phyloP scores from a whole-genome alignment of 345 rosid genomes.

The Passiflora organensis region DNA sequence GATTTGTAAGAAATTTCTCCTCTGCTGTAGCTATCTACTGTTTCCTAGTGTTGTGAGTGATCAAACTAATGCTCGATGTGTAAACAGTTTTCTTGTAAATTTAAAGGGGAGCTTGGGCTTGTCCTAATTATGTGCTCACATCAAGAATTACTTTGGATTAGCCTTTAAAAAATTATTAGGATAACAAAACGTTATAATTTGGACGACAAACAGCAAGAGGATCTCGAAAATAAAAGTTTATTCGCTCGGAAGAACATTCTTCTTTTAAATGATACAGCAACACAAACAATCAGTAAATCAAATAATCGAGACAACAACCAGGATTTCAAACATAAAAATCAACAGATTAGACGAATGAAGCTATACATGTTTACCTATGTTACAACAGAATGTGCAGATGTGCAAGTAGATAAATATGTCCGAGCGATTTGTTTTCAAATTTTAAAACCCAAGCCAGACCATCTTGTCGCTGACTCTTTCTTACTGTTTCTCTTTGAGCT shows the following conservation, averaged over 20 bases:
- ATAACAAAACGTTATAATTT: too few species aligned
- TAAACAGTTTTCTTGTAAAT: constrained; percentile 2
- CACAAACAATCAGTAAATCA: constrained; percentile 31
- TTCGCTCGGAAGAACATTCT: constrained; percentile 25
- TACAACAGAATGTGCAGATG: constrained; percentile 38
- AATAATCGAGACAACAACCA: constrained; percentile 16
- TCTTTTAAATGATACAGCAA: constrained; percentile 23
- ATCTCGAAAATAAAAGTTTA: constrained; percentile 26
- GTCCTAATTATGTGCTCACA: neutral
- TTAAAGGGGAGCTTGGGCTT: neutral
- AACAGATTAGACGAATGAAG: constrained; percentile 33
- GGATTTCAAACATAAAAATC: constrained; percentile 19
- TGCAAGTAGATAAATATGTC: constrained; percentile 17
- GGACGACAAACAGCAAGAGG: too few species aligned
- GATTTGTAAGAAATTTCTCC: constrained; percentile 9
- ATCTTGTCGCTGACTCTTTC: constrained; percentile 71
- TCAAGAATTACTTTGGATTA: neutral
- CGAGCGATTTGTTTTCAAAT: constrained; percentile 29
- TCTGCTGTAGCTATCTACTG: constrained; percentile 1
- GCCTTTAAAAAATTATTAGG: too few species aligned
- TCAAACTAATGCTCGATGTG: constrained; percentile 4
- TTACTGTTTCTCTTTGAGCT: constrained; percentile 65
- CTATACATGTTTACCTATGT: constrained; percentile 55
- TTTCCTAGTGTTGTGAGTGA: neutral
- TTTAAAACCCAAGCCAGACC: constrained; percentile 91